Base-by-base conservation (phyloP, 805 yeast species). In the Nakazawaea sp. region DNA sequence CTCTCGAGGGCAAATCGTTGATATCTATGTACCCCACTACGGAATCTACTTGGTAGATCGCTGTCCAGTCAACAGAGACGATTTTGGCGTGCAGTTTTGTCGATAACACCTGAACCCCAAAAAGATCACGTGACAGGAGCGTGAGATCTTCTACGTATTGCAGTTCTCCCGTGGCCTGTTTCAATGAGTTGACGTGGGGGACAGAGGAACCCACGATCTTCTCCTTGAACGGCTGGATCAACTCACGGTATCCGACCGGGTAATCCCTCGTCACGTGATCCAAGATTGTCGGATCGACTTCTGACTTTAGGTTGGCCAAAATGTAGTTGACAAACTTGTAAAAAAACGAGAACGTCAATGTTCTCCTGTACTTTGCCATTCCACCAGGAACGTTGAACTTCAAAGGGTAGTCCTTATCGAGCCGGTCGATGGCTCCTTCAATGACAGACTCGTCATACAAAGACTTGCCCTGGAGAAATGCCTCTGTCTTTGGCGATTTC, bases 131-230 rank as follows among this genome's bases (percentile, higher is more conserved):
- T 43, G 58, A 61, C 10, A 49, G 54, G 5, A 66, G 64, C 3
- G 72, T 68, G 16, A 66, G 50, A 42, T 68, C 74, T 41, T 66
- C 72, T 3, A 66, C 56, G 38, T 68, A 68, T 17, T 51, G 48
- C 0, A 72, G 72, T 40, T 67, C 72, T 12, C 74, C 74, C n/a
- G 66, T 53, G 5, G 64, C 70, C 44, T 68, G 74, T 40, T 64
- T 64, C 46, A 63, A 42, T 2, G 71, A 69, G 33, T 68, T 63
- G n/a, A 67, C 50, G 43, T 68, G 74, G 29, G 66, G 62, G 19
- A 59, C 43, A n/a, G 55, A 55, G 35, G 63, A 61, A 20, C 73
- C 72, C 15, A 66, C 54, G 24, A 66, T 49, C 10, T 45, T 41
- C 33, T 58, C 55, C 41, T 61, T 64, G 43, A 52, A 60, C 7